These are phyloP conservation scores for Marasmius sp. DNA, from an alignment of 1,284 basidiomycete genomes.

Conservation along the genomic window DNA sequence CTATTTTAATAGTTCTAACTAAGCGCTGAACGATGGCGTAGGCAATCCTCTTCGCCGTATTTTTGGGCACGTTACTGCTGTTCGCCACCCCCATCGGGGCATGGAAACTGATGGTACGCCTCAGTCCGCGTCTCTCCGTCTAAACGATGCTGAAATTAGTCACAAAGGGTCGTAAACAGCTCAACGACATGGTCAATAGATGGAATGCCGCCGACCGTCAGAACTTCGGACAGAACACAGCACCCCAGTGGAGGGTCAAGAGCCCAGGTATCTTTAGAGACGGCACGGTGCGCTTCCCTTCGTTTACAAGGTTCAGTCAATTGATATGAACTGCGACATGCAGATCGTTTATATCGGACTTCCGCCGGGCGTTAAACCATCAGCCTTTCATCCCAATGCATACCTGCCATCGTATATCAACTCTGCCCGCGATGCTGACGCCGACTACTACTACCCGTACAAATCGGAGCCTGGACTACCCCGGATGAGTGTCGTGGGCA, in stretches of 20 bases:
- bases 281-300: constrained; percentile 33
- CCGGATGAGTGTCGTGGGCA: constrained; percentile 29
- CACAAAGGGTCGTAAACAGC: constrained; percentile 42
- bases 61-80: constrained; percentile 38
- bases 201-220: constrained; percentile 46
- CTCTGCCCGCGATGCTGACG: constrained; percentile 21
- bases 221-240: constrained; percentile 24
- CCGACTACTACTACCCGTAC: constrained; percentile 25
- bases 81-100: constrained; percentile 43
- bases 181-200: constrained; percentile 36
- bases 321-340: neutral
- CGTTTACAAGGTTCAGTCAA: neutral
- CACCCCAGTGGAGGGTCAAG: constrained; percentile 46
- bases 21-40: constrained; percentile 34
- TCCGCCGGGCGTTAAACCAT: constrained; percentile 30
- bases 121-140: too few relatives aligned
- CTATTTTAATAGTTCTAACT: neutral
- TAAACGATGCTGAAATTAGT: too few relatives aligned
- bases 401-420: constrained; percentile 41
- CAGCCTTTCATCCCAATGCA: constrained; percentile 44
- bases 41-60: constrained; percentile 36
- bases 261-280: constrained; percentile 42
- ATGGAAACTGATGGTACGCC: constrained; percentile 50
- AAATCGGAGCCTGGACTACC: constrained; percentile 23
- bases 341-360: constrained; percentile 43